Conservation (phyloP, 2,329 filamentous ascomycete species). For the Nannizzia gypsea region DNA sequence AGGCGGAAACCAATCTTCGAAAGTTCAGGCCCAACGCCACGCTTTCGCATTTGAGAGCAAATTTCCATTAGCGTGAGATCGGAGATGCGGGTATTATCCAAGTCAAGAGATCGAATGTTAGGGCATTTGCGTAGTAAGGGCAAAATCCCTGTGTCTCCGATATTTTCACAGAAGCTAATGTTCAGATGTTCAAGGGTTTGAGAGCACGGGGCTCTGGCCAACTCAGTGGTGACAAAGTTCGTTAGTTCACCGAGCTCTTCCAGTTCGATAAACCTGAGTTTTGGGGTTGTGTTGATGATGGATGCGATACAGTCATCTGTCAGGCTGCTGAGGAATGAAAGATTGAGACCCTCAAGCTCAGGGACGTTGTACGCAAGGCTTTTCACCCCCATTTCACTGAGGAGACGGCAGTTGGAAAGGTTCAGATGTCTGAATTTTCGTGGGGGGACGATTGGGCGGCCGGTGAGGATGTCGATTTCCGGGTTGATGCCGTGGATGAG, state of each 20-base stretch:
- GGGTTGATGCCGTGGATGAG: slow-evolving; percentile 67
- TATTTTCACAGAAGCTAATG: slow-evolving; percentile 75
- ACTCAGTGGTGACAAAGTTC: slow-evolving; percentile 59
- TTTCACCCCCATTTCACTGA: slow-evolving; percentile 63
- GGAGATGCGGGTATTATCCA: slow-evolving; percentile 89
- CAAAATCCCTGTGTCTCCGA: slow-evolving; percentile 75
- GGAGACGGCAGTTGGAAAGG: slow-evolving; percentile 60
- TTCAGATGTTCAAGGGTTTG: slow-evolving; percentile 64
- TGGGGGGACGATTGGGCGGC: slow-evolving; percentile 61
- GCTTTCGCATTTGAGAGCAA: slow-evolving; percentile 61
- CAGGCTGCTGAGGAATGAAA: slow-evolving; percentile 64
- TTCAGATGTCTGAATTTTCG: slow-evolving; percentile 75
- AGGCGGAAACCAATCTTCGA: slow-evolving; percentile 58
- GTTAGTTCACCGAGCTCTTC: slow-evolving; percentile 73
- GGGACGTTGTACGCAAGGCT: slow-evolving; percentile 64
- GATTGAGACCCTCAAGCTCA: slow-evolving; percentile 66
- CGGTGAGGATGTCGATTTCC: slow-evolving; percentile 69
- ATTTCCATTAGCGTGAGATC: slow-evolving; percentile 79
- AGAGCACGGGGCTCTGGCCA: slow-evolving; percentile 67
- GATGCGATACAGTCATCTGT: slow-evolving; percentile 61
- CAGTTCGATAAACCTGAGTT: slow-evolving; percentile 74
- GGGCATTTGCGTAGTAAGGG: slow-evolving; percentile 67
- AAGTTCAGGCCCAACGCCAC: slow-evolving; percentile 40
- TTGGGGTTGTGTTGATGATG: slow-evolving; percentile 62
- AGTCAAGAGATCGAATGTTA: slow-evolving; percentile 57